Percentiles rank a stretch among this genome's conserved stretches.
phyloP scores from a whole-genome alignment of 441 rosid genomes.

The Arabidopsis hybrid region DNA sequence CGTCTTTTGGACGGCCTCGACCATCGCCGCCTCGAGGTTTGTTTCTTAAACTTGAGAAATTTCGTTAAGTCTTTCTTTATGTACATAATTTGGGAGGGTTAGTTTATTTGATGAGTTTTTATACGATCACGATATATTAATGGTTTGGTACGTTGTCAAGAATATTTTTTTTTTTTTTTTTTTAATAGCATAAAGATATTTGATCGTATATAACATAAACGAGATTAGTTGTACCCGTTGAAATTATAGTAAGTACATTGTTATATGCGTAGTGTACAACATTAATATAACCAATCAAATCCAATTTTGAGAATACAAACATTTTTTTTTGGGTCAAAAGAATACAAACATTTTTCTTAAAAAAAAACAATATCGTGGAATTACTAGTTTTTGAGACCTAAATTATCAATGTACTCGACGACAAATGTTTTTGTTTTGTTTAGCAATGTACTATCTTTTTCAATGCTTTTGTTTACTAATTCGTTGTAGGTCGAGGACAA shows the following conservation, averaged over 20 bases:
- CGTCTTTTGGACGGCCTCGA: constrained; percentile 86
- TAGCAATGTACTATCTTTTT: background rate
- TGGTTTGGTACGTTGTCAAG: constrained; percentile 18
- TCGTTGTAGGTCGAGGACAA: constrained; percentile 66
- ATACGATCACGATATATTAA: constrained; percentile 7
- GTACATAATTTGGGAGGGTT: background rate
- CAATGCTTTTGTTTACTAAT: background rate
- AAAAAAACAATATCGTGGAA: background rate
- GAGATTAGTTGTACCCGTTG: constrained; percentile 21
- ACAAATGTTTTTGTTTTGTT: no score
- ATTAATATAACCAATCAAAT: background rate
- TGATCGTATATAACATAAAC: background rate
- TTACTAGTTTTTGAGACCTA: background rate
- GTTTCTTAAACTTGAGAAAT: background rate
- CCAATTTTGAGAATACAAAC: background rate
- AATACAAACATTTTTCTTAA: no score
- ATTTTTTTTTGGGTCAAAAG: no score
- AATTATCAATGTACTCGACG: background rate
- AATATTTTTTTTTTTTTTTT: background rate
- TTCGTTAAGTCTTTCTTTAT: background rate
- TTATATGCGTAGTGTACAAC: constrained; percentile 9
- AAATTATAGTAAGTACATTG: constrained; percentile 17
- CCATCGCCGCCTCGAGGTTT: constrained; percentile 88
- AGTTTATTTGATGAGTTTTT: constrained; percentile 15
- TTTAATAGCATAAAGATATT: background rate